phyloP scores from a whole-genome alignment of 2,329 filamentous ascomycete species.

The Fusarium foetens region DNA sequence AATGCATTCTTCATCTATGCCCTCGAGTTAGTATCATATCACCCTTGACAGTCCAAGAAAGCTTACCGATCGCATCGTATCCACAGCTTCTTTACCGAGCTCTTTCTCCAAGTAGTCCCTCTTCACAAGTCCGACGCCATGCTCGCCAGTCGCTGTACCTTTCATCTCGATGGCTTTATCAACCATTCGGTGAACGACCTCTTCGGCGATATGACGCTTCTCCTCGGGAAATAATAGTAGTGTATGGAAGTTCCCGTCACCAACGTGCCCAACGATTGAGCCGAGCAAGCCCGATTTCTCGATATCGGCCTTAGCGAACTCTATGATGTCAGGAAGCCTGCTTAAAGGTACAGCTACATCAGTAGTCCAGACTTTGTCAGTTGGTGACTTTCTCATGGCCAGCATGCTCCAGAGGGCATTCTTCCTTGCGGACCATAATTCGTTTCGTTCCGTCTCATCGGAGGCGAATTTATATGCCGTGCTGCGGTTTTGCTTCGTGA shows the following conservation, averaged over 20 bases:
- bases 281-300: conserved; percentile 86
- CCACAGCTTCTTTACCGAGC: conserved; percentile 62
- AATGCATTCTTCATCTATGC: conserved; percentile 66
- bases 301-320: conserved; percentile 88
- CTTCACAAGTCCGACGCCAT: conserved; percentile 71
- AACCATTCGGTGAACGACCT: conserved; percentile 69
- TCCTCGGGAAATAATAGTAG: background rate
- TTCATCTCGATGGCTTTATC: conserved; percentile 73
- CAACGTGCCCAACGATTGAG: conserved; percentile 87
- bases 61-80: conserved; percentile 60
- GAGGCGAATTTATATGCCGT: conserved; percentile 76
- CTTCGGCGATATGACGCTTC: background rate
- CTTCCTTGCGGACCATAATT: conserved; percentile 83
- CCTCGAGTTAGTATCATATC: background rate
- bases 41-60: fast-evolving
- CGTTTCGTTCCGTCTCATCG: conserved; percentile 74
- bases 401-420: conserved; percentile 86
- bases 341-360: conserved; percentile 86
- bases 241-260: conserved; percentile 91
- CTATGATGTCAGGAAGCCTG: conserved; percentile 76
- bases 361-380: conserved; percentile 66
- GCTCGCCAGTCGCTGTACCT: conserved; percentile 74
- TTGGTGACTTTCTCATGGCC: conserved; percentile 63
- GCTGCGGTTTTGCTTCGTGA: conserved; percentile 65
- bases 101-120: conserved; percentile 64